Evolutionary conservation across 371 early-diverging fungal species (phyloP), one percentile per base, ranked within the genome.

Genomic region (Mucor racemosus): DNA sequence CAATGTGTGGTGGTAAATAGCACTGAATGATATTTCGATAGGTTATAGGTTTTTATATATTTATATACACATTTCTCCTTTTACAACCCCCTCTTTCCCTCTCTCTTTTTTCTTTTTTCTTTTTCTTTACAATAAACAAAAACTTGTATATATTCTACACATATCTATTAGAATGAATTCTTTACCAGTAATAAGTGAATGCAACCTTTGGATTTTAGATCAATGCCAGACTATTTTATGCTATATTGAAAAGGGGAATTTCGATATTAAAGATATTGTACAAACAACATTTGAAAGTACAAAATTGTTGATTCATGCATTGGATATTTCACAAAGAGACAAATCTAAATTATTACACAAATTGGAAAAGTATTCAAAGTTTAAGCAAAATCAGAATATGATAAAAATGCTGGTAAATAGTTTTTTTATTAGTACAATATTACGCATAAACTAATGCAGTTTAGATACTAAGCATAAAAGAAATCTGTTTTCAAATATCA

Each of bases 141-240:
- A 31, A n/a, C 8, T 56, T 57, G 19, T 46, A 54, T 44, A 26
- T 26, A 26, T 26, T 26, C 1, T 1, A 26, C 26, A 26, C 3
- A 26, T 56, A 56, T 56, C n/a, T 56, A 56, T 21, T 11, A 7
- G n/a, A n/a, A 66, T 66, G 67, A 54, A 61, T n/a, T 36, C 54
- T 15, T 44, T 56, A 42, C 60, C 69, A 14, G 60, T 60, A 26
- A 56, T 64, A 13, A 41, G 17, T 26, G 69, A 69, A 44, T 69
- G 60, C 40, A 58, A 35, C 11, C 10, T 17, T 9, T 69, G 64
- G 64, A 64, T 69, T 21, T 40, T 55, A 19, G 64, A 69, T 39
- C 69, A 64, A n/a, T 69, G 69, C 17, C 50, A 63, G 8, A 41
- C 38, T 9, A 56, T 68, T 19, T 15, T 63, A 31, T 31, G 41